A percentile compares a stretch with the other conserved stretches of the same genome.
phyloP scores from a whole-genome alignment of 2,329 filamentous ascomycete genomes.

The Fusarium burgessii region DNA sequence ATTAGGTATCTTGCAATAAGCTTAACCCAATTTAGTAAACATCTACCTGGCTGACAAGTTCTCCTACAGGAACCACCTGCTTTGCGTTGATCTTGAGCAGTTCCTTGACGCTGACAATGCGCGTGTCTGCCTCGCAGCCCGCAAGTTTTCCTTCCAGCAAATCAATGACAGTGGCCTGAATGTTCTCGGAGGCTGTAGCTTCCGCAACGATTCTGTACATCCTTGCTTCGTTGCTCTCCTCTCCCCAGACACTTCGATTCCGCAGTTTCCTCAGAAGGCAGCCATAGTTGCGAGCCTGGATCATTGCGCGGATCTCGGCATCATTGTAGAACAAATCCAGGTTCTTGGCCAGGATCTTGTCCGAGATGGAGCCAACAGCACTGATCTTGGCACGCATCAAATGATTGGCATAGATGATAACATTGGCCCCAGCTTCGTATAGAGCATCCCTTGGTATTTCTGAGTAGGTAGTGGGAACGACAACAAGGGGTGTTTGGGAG shows the following conservation, averaged over 20 bases:
- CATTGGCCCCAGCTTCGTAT: conserved; percentile 19
- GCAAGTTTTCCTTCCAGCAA: not conserved
- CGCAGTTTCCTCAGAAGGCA: conserved; percentile 1
- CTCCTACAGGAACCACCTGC: conserved; percentile 1
- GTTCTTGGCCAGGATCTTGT: conserved; percentile 9
- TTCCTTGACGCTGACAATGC: conserved; percentile 11
- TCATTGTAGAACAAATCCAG: conserved; percentile 9
- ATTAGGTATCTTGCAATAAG: not conserved
- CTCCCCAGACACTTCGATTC: not conserved
- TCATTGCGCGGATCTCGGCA: not conserved
- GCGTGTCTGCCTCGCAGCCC: conserved; percentile 8
- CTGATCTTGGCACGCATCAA: conserved; percentile 22
- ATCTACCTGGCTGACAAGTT: not conserved
- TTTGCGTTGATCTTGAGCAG: conserved; percentile 8
- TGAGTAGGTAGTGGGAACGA: conserved; percentile 6
- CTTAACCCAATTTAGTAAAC: conserved; percentile 1
- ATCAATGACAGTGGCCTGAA: conserved; percentile 1
- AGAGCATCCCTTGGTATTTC: conserved; percentile 7
- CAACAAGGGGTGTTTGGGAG: not conserved
- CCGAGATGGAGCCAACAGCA: conserved; percentile 10
- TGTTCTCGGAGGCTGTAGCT: conserved; percentile 1
- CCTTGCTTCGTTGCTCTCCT: conserved; percentile 6
- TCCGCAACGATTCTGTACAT: conserved; percentile 9
- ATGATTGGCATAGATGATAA: conserved; percentile 23
- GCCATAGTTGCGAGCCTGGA: conserved; percentile 8